phyloP scores from a whole-genome alignment of 1,284 basidiomycete genomes.

The Butyriboletus pseudospeciosus region DNA sequence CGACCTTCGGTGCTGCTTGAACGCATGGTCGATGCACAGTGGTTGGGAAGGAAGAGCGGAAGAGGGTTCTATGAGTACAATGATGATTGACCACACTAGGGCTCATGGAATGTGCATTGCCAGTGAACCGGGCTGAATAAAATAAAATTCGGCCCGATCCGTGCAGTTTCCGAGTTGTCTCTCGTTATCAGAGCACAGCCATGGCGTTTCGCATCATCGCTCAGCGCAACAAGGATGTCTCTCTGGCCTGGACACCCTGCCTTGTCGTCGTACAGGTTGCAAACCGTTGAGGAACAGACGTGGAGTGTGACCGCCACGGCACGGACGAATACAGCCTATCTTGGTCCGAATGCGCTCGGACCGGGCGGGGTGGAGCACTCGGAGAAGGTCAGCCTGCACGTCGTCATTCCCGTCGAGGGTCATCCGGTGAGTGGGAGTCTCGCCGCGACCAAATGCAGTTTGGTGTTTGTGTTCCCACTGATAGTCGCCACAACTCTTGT shows the following conservation, averaged over 20 bases:
- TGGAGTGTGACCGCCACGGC: conserved; percentile 29
- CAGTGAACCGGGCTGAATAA: too few species aligned
- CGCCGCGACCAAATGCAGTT: too few species aligned
- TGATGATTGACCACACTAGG: conserved; percentile 7
- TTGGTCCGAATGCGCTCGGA: conserved; percentile 49
- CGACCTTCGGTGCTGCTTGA: conserved; percentile 88
- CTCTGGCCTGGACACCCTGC: conserved; percentile 22
- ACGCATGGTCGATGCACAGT: conserved; percentile 95
- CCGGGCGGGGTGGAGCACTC: conserved; percentile 49
- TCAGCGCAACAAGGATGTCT: conserved; percentile 18
- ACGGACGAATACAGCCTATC: conserved; percentile 50
- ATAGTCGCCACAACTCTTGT: too few species aligned
- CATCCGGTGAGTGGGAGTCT: too few species aligned
- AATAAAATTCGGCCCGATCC: too few species aligned
- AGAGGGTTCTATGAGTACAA: conserved; percentile 84
- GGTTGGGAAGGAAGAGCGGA: conserved; percentile 89
- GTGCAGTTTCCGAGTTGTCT: neutral
- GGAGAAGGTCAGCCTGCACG: conserved; percentile 42
- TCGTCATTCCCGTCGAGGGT: conserved; percentile 51
- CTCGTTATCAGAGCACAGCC: neutral
- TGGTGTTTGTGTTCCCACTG: too few species aligned
- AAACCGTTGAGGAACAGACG: conserved; percentile 1
- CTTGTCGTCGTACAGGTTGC: conserved; percentile 12
- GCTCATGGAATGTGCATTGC: neutral
- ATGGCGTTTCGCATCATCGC: conserved; percentile 17